Percentiles rank a stretch among this genome's conserved stretches.
These are phyloP conservation scores for Penicillium angulare DNA, from an alignment of 495 filamentous ascomycete species.

Conservation along the genomic window DNA sequence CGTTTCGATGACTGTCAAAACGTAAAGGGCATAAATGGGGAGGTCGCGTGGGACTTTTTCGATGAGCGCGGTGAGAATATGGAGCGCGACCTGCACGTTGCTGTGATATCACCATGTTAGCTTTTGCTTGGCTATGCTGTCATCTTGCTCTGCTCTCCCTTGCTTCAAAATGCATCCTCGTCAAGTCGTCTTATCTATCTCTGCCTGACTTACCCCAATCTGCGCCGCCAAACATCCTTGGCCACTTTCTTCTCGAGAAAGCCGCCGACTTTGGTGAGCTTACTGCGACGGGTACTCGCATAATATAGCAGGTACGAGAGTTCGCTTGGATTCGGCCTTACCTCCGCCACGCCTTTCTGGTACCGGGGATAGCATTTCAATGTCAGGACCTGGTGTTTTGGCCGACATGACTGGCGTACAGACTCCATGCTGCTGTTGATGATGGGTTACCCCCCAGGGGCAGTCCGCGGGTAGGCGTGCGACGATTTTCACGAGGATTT, in stretches of 20 bases:
- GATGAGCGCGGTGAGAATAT: slow-evolving; percentile 83
- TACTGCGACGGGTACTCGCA: slow-evolving; percentile 85
- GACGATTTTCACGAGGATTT: not conserved
- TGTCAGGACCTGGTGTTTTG: slow-evolving; percentile 90
- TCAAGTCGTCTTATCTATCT: too few relatives aligned
- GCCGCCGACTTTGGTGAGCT: slow-evolving; percentile 88
- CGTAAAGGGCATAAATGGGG: slow-evolving; percentile 76
- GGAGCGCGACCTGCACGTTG: slow-evolving; percentile 89
- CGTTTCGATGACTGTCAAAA: slow-evolving; percentile 74
- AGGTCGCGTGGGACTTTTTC: slow-evolving; percentile 89
- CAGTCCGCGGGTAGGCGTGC: slow-evolving; percentile 3
- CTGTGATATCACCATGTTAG: slow-evolving; percentile 39
- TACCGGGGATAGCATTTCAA: slow-evolving; percentile 92
- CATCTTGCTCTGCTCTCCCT: too few relatives aligned
- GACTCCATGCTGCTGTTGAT: slow-evolving; percentile 48
- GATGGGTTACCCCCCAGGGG: slow-evolving; percentile 1
- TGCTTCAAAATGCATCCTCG: too few relatives aligned
- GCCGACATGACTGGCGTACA: slow-evolving; percentile 65
- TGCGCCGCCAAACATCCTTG: slow-evolving; percentile 77
- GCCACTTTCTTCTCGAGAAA: slow-evolving; percentile 90
- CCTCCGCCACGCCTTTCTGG: slow-evolving; percentile 82
- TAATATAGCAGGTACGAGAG: slow-evolving; percentile 95
- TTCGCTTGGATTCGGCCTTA: slow-evolving; percentile 91
- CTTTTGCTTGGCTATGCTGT: too few relatives aligned
- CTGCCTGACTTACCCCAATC: slow-evolving; percentile 81